Evolutionary conservation across 345 rosid species (phyloP), one percentile per base, ranked within the genome.

Genomic region (Brassica incana): DNA sequence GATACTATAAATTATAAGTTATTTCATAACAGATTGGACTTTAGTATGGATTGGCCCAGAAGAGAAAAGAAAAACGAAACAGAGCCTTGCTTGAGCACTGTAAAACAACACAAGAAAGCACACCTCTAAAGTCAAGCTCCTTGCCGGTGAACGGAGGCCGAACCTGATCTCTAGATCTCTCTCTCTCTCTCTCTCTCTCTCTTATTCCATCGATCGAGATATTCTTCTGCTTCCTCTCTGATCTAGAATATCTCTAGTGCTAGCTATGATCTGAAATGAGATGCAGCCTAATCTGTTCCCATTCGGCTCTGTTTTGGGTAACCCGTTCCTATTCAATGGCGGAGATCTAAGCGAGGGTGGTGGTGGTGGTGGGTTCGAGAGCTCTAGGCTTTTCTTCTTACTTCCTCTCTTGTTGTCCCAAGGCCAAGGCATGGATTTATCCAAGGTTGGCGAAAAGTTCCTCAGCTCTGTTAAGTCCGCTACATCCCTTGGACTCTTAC

Each of bases 401-500:
- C 83, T 95, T 54, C 97, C 97, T 5, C 87, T 95, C 74, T 80
- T 95, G 64, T 78, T 92, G 65, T 89, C 82, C 78, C 99, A 90
- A 87, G 95, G 91, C 54, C 87, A 88, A 95, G 58, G 58, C 58
- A 50, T 93, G 99, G 98, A 93, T 89, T 88, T 95, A 54, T 91
- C 99, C 18, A 95, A 88, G 69, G 91, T 95, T 12, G 94, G 99
- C 30, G 99, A 93, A 83, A 95, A 88, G 82, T 83, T 95, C 72
- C 86, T 95, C 35, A 95, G 95, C 80, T 95, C 99, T 67, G 98
- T 95, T 6, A 90, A 92, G 71, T 95, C 98, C 23, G 99, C 97
- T n/a, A 83, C 89, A 77, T 91, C 97, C 8, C 92, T 95, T 68
- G 98, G 96, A 25, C 90, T 93, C 65, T 82, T 95, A 82, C 98